Percentiles rank a stretch among this genome's conserved stretches.
These are phyloP conservation scores for Diaporthe eres DNA, from an alignment of 2,329 filamentous ascomycete genomes.

Conservation along the genomic window DNA sequence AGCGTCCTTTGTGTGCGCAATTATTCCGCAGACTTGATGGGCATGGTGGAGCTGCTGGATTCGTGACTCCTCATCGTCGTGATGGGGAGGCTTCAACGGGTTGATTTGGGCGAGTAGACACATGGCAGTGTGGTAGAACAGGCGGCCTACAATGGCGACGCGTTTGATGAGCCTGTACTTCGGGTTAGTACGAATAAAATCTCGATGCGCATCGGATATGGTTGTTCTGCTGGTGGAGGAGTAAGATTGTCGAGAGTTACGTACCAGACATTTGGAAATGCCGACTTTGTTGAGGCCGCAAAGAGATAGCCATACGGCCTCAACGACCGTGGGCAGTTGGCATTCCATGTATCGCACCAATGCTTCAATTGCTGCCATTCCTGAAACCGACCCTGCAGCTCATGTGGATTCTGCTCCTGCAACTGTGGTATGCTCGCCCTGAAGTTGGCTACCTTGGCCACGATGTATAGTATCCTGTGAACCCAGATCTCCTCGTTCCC, in stretches of 20 bases:
- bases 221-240: neutral
- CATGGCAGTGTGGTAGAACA: constrained; percentile 92
- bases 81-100: constrained; percentile 70
- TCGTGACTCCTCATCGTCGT: constrained; percentile 76
- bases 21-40: constrained; percentile 89
- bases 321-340: constrained; percentile 86
- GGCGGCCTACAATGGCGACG: constrained; percentile 82
- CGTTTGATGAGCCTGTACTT: constrained; percentile 81
- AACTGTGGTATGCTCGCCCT: constrained; percentile 77
- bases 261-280: constrained; percentile 90
- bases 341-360: constrained; percentile 88
- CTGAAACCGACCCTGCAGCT: constrained; percentile 74
- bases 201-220: neutral
- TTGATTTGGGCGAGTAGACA: constrained; percentile 85
- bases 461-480: constrained; percentile 88
- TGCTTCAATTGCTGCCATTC: constrained; percentile 86
- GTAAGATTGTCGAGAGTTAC: constrained; percentile 47
- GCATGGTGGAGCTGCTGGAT: constrained; percentile 81
- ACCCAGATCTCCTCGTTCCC: constrained; percentile 88
- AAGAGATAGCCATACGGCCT: constrained; percentile 85
- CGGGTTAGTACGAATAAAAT: constrained; percentile 6
- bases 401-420: constrained; percentile 69
- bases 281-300: constrained; percentile 77
- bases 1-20: constrained; percentile 85
- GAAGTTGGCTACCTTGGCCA: constrained; percentile 90